Conservation (phyloP, 768 basidiomycete species). For the Cyclocybe cylindracea region DNA sequence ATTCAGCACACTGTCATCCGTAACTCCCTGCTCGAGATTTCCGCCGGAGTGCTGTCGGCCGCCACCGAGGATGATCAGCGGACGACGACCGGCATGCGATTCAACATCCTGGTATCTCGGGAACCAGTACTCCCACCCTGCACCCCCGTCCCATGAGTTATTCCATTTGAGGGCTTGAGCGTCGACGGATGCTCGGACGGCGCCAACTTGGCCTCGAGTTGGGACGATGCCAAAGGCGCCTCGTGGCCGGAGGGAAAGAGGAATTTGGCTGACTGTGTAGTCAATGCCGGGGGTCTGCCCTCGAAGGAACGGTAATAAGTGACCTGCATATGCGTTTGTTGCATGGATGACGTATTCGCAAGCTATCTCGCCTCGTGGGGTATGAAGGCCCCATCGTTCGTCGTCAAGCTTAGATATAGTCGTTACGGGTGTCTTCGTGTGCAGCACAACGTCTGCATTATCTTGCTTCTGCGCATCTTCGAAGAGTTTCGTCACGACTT, state of each 20-base stretch:
- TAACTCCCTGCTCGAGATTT: slow-evolving; percentile 46
- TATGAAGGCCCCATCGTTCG: slow-evolving; percentile 53
- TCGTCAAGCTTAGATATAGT: slow-evolving; percentile 29
- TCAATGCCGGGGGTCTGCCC: not conserved
- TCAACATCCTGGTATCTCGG: slow-evolving; percentile 44
- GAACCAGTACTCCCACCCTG: slow-evolving; percentile 79
- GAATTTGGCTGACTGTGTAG: not conserved
- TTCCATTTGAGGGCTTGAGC: slow-evolving; percentile 38
- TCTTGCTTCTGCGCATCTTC: slow-evolving; percentile 34
- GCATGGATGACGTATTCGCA: slow-evolving; percentile 78
- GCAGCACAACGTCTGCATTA: slow-evolving; percentile 50
- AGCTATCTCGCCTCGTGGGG: slow-evolving; percentile 63
- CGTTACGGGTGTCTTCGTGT: slow-evolving; percentile 75
- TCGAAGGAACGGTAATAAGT: slow-evolving; percentile 61
- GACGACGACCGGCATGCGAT: slow-evolving; percentile 36
- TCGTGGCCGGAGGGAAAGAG: not conserved
- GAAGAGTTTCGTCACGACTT: slow-evolving; percentile 71
- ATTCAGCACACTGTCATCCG: slow-evolving; percentile 62
- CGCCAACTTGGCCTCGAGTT: slow-evolving; percentile 68
- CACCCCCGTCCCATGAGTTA: slow-evolving; percentile 45
- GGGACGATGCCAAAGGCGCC: slow-evolving; percentile 51
- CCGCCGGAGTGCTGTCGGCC: slow-evolving; percentile 40
- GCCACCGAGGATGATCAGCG: slow-evolving; percentile 76
- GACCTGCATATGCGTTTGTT: slow-evolving; percentile 81
- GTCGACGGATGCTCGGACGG: slow-evolving; percentile 38